A percentile compares a stretch with the other conserved stretches of the same genome.
These are phyloP conservation scores for Croton setiger DNA, from an alignment of 441 rosid species.

Conservation along the genomic window DNA sequence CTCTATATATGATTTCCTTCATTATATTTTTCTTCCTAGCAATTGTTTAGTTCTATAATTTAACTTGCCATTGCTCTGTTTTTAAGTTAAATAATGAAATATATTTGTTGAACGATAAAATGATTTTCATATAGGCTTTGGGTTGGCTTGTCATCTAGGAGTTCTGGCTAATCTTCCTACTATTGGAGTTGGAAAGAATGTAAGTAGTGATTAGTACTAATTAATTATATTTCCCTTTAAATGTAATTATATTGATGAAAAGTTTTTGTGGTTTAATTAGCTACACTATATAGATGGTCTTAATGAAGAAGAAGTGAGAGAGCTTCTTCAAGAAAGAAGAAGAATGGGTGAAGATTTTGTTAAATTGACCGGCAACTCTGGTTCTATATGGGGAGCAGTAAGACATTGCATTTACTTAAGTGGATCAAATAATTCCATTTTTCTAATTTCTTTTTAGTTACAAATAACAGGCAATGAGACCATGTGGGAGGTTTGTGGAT, in stretches of 20 bases:
- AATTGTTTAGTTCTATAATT: neutral
- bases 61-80: neutral
- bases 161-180: conserved; percentile 79
- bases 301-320: conserved; percentile 51
- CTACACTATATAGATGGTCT: conserved; percentile 91
- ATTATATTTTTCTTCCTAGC: no score
- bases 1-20: neutral
- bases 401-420: conserved; percentile 19
- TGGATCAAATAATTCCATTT: neutral
- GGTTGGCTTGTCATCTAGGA: conserved; percentile 89
- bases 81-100: neutral
- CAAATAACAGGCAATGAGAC: conserved; percentile 59
- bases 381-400: conserved; percentile 82
- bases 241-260: no score
- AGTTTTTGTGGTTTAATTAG: conserved; percentile 32
- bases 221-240: neutral
- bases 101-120: neutral
- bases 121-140: conserved; percentile 59
- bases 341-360: conserved; percentile 38
- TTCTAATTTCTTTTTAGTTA: neutral
- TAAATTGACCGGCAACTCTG: conserved; percentile 66
- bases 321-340: conserved; percentile 49
- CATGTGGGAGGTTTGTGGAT: conserved; percentile 44
- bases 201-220: conserved; percentile 23
- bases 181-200: conserved; percentile 84